Evolutionary conservation across 1,284 basidiomycete genomes (phyloP), one percentile per base, ranked within the genome.

Genomic region (Ustanciosporium gigantosporum): DNA sequence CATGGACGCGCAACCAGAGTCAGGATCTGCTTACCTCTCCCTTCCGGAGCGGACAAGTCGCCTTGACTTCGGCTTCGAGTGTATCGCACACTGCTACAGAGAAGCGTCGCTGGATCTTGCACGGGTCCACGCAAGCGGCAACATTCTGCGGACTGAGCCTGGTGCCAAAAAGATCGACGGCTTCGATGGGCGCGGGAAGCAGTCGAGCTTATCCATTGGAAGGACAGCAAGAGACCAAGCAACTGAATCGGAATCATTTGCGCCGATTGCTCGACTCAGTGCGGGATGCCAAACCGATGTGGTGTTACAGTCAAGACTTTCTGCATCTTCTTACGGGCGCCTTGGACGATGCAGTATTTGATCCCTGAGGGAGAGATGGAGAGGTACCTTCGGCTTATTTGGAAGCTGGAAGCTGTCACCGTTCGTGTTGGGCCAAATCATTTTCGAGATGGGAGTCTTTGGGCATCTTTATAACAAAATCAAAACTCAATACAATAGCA

Each of bases 51-150:
- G 16, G 35, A 31, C 46, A 50, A 34, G 31, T 39, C 13, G 34
- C 41, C 1, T 60, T 46, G 14, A 29, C 51, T 13, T 43, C 41
- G 6, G 27, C 50, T n/a, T 46, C 29, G 21, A 29, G 11, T 29
- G 27, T 29, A 29, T 29, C 27, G 9, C 32, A 19, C 14, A 15
- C 32, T 35, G 32, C 14, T 35, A 32, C 31, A 9, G 47, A 45
- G 19, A 56, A 47, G 11, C 51, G 58, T 7, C 47, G 51, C 20
- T 61, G 58, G 58, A 51, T 61, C 27, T 25, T 61, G 27, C 43
- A 47, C 31, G 58, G 58, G 15, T 24, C 22, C 2, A 61, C 51
- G 13, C 40, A 41, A 13, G 31, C 25, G 8, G 51, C 51, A 2
- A 47, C 41, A 0, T 51, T 61, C 21, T 61, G 58, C 25, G 51